A percentile compares a stretch with the other conserved stretches of the same genome.
These are phyloP conservation scores for Phytopythium chamaehyphon DNA, from an alignment of 352 stramenopile species.

Conservation along the genomic window DNA sequence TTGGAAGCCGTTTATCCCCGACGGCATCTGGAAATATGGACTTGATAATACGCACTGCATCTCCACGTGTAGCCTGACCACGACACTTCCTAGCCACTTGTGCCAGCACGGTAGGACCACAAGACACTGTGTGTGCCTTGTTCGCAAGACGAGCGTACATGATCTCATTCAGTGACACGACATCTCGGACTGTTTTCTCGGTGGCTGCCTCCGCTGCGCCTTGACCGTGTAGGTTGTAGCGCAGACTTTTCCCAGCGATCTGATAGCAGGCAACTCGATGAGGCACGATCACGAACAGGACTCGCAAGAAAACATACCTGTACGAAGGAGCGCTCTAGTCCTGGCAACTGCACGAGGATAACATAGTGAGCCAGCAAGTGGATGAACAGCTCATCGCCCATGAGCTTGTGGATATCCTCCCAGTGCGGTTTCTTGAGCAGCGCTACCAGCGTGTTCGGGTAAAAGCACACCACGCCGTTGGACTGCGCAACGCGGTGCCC, in stretches of 20 bases:
- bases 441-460: conserved; percentile 69
- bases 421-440: conserved; percentile 53
- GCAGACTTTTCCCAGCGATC: conserved; percentile 50
- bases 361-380: conserved; percentile 65
- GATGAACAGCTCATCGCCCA: conserved; percentile 64
- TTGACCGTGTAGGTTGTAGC: conserved; percentile 11
- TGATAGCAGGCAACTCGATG: conserved; percentile 9
- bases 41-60: conserved; percentile 37
- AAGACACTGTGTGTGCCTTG: conserved; percentile 24
- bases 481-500: conserved; percentile 53
- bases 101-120: conserved; percentile 27
- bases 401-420: conserved; percentile 40
- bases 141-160: conserved; percentile 51
- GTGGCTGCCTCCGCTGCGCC: background rate
- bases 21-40: conserved; percentile 34
- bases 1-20: conserved; percentile 40
- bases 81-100: conserved; percentile 20
- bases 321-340: conserved; percentile 32
- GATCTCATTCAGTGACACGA: conserved; percentile 54
- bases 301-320: conserved; percentile 54
- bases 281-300: no score
- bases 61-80: conserved; percentile 23
- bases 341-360: conserved; percentile 40
- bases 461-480: conserved; percentile 66
- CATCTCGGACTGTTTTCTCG: background rate